Evolutionary conservation across 1,284 basidiomycete genomes (phyloP).

Genomic region (Ceratorhiza oryzae-sativae): DNA sequence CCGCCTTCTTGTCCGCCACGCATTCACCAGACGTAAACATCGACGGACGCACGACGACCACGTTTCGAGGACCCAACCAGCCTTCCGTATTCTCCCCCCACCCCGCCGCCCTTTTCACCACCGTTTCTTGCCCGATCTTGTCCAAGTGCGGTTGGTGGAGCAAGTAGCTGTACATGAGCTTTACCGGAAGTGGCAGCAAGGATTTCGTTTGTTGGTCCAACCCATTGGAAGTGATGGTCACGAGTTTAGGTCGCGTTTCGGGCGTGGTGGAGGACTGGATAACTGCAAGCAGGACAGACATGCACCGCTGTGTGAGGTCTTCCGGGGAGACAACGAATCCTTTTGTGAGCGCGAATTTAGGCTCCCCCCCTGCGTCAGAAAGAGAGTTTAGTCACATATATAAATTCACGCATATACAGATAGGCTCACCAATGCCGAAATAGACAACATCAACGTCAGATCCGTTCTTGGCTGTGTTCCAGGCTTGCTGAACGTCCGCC

Average conservation of each 20-base stretch:
- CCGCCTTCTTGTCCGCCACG: conserved; percentile 53
- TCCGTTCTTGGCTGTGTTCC: conserved; percentile 53
- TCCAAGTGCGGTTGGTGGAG: conserved; percentile 60
- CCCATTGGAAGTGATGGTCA: conserved; percentile 62
- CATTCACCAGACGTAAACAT: conserved; percentile 66
- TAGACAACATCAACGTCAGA: conserved; percentile 56
- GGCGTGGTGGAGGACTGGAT: conserved; percentile 53
- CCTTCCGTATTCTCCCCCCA: conserved; percentile 46
- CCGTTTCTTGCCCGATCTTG: conserved; percentile 62
- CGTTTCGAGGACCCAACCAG: conserved; percentile 56
- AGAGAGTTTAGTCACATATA: background rate
- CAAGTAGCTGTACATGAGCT: conserved; percentile 56
- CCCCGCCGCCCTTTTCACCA: conserved; percentile 55
- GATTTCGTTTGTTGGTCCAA: conserved; percentile 56
- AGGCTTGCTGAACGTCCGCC: conserved; percentile 57
- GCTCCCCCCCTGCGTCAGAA: conserved; percentile 51
- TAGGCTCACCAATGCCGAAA: conserved; percentile 60
- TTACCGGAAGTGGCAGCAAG: conserved; percentile 58
- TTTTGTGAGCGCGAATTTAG: conserved; percentile 54
- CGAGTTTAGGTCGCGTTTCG: conserved; percentile 56
- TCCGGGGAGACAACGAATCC: conserved; percentile 57
- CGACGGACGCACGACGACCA: conserved; percentile 64
- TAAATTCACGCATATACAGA: background rate
- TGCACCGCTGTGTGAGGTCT: conserved; percentile 60
- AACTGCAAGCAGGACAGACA: conserved; percentile 58